Conservation (phyloP, 148 eudicot species). For the Rhododendron mucronatum region DNA sequence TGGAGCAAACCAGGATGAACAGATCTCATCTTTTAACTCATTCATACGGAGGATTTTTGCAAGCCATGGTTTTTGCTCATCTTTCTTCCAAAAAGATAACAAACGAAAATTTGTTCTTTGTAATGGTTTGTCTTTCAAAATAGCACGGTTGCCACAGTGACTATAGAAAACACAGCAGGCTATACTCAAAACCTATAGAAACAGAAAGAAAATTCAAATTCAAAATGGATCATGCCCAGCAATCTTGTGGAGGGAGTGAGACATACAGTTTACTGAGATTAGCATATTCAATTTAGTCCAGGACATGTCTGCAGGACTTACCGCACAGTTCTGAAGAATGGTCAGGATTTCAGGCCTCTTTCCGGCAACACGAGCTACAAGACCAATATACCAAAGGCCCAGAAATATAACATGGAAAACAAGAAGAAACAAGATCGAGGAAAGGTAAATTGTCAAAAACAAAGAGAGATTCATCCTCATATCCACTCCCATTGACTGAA, state of each 20-base stretch:
- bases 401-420: constrained; percentile 84
- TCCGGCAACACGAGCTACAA: constrained; percentile 95
- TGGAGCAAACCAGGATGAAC: constrained; percentile 98
- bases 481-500: constrained; percentile 98
- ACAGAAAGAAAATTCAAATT: constrained; percentile 4
- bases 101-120: constrained; percentile 56
- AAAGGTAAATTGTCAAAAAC: constrained; percentile 77
- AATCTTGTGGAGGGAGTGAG: constrained; percentile 6
- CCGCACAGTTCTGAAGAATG: constrained; percentile 94
- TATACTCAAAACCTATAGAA: constrained; percentile 81
- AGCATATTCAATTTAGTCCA: not conserved
- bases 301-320: constrained; percentile 32
- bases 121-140: constrained; percentile 52
- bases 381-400: constrained; percentile 97
- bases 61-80: constrained; percentile 79
- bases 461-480: constrained; percentile 96
- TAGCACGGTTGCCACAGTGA: constrained; percentile 94
- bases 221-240: not conserved
- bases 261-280: not conserved
- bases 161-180: constrained; percentile 99
- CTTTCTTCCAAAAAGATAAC: constrained; percentile 82
- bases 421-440: constrained; percentile 84
- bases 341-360: constrained; percentile 78
- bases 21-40: constrained; percentile 83
- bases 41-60: constrained; percentile 74